Percentiles rank a stretch among this genome's conserved stretches.
phyloP scores from a whole-genome alignment of 116 monocot genomes.

The Papilionanthe hybrid region DNA sequence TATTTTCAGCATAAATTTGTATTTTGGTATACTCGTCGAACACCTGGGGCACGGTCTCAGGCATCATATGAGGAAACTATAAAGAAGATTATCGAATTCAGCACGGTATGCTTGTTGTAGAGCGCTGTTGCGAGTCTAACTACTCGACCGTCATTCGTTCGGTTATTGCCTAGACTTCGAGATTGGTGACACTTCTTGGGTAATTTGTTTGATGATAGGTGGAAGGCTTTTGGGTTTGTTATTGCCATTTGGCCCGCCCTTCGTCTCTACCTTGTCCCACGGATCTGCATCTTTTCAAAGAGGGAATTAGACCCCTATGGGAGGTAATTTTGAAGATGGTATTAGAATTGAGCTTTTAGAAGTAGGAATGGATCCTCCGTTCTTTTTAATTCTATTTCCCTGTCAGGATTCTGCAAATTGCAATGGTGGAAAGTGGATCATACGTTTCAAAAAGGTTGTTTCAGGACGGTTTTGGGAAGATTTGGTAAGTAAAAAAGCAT shows the following conservation, averaged over 20 bases:
- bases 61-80: constrained; percentile 95
- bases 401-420: constrained; percentile 78
- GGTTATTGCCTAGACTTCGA: not conserved
- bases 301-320: constrained; percentile 90
- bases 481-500: constrained; percentile 43
- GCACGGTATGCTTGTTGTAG: constrained; percentile 49
- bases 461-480: constrained; percentile 99
- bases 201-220: constrained; percentile 36
- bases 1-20: constrained; percentile 78
- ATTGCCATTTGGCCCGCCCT: constrained; percentile 84
- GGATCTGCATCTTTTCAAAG: constrained; percentile 95
- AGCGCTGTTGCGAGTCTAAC: not conserved
- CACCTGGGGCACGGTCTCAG: constrained; percentile 65
- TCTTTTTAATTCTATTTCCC: constrained; percentile 5
- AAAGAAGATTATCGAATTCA: constrained; percentile 87
- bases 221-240: constrained; percentile 94
- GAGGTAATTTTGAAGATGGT: constrained; percentile 49
- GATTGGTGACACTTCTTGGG: not conserved
- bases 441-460: constrained; percentile 85
- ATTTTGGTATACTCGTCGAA: constrained; percentile 83
- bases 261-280: constrained; percentile 73
- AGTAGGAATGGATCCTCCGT: not conserved
- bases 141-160: not conserved
- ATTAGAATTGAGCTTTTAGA: not conserved
- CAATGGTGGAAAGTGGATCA: constrained; percentile 96